phyloP scores from a whole-genome alignment of 2,329 filamentous ascomycete species.

The Fusarium sambucinum region DNA sequence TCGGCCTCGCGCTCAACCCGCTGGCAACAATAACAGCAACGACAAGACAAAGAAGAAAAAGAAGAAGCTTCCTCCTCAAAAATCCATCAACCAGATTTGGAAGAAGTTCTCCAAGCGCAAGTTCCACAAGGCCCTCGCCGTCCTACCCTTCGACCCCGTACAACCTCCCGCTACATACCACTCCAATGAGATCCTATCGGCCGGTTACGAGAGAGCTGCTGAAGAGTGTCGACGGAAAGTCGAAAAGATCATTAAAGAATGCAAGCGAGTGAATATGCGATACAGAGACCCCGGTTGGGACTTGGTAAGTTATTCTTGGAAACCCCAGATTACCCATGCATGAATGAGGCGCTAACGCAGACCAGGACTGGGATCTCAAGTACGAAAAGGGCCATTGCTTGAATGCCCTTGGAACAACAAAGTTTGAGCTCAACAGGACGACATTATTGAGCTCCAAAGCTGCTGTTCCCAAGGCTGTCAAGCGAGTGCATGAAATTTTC shows the following conservation, averaged over 20 bases:
- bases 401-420: constrained; percentile 64
- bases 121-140: constrained; percentile 73
- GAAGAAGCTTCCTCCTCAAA: constrained; percentile 69
- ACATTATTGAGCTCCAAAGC: constrained; percentile 61
- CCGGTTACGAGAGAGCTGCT: constrained; percentile 72
- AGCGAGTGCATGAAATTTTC: constrained; percentile 79
- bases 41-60: constrained; percentile 65
- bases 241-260: constrained; percentile 72
- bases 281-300: constrained; percentile 77
- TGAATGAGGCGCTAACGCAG: constrained; percentile 27
- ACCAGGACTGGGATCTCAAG: constrained; percentile 75
- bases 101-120: constrained; percentile 68
- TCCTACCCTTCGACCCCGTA: constrained; percentile 74
- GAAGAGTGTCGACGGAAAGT: constrained; percentile 74
- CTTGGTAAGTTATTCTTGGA: constrained; percentile 57
- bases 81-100: constrained; percentile 76
- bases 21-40: constrained; percentile 50
- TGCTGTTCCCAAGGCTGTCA: constrained; percentile 77
- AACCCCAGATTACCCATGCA: not conserved
- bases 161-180: constrained; percentile 62
- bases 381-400: constrained; percentile 69
- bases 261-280: constrained; percentile 80
- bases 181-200: constrained; percentile 70
- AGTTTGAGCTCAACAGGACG: constrained; percentile 64
- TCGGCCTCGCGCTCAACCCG: constrained; percentile 53